Percentiles rank a stretch among this genome's conserved stretches.
Evolutionary conservation across 1,139 yeast species (phyloP).

Genomic region (Candida labiduridarum): DNA sequence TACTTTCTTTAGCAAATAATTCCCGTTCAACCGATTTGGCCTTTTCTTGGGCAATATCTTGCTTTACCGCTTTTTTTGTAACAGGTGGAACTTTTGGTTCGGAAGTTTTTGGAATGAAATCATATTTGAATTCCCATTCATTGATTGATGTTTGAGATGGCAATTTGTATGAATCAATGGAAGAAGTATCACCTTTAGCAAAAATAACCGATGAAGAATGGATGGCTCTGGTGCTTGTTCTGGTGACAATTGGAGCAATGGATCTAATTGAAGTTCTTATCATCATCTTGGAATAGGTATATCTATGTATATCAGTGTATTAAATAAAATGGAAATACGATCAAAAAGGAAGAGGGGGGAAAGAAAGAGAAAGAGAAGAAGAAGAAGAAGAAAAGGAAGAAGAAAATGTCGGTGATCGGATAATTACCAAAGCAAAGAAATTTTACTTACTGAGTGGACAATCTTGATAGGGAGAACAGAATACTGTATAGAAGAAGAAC

Average conservation of each 20-base stretch:
- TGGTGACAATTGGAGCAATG: constrained; percentile 15
- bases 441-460: background rate
- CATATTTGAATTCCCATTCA: constrained; percentile 56
- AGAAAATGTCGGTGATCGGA: constrained; percentile 5
- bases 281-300: constrained; percentile 4
- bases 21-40: constrained; percentile 46
- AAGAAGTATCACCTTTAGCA: constrained; percentile 50
- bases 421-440: background rate
- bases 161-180: constrained; percentile 46
- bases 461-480: background rate
- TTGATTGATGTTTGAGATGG: constrained; percentile 52
- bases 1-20: constrained; percentile 37
- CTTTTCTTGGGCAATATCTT: constrained; percentile 47
- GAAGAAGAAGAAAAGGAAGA: too few relatives aligned
- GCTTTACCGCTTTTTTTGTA: constrained; percentile 52
- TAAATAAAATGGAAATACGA: background rate
- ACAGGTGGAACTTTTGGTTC: constrained; percentile 57
- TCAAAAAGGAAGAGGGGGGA: background rate
- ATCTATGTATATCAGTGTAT: constrained; percentile 1
- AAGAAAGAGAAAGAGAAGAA: background rate
- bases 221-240: constrained; percentile 8
- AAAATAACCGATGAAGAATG: constrained; percentile 6
- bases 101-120: constrained; percentile 45
- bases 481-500: too few relatives aligned
- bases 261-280: constrained; percentile 18